Base-by-base conservation (phyloP, 2,329 filamentous ascomycete genomes). In the Neoarthrinium moseri region DNA sequence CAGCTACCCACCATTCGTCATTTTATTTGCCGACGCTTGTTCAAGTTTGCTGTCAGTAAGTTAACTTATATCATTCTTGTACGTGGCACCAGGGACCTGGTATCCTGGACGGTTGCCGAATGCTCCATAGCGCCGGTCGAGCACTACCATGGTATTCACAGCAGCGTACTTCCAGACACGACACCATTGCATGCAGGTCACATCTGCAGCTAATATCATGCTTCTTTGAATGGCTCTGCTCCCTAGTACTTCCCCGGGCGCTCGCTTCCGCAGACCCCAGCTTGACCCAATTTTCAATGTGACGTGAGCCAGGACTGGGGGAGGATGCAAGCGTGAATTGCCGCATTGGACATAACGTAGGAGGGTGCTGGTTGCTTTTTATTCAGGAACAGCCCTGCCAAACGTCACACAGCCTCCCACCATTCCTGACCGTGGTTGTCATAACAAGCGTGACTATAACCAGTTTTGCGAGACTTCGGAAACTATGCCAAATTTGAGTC, bases 171-270 rank as follows among this genome's bases (percentile, higher is more conserved):
- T 39, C 20, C n/a, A 26, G 17, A 22, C n/a, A 38, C 12, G 20
- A 40, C 23, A 41, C 38, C 34, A 44, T 36, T 57, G 56, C 57
- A 60, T 62, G 60, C 60, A 62, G 57, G 58, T 54, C 54, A 56
- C 52, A 60, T 58, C 58, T 62, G 60, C 60, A 61, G 55, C 60
- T 60, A 61, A 58, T 50, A 41, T 54, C 53, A 55, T 49, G 55
- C 54, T 60, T 57, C 58, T 56, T 54, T 39, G n/a, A n/a, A n/a
- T n/a, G n/a, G n/a, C n/a, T n/a, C n/a, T n/a, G n/a, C n/a, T n/a
- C n/a, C n/a, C n/a, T n/a, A n/a, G n/a, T n/a, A n/a, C 33, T 35
- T 17, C 33, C 20, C 33, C 33, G 33, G 17, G 20, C 17, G 33
- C 33, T 35, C 33, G 33, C 8, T 20, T 35, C 20, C 17, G 33